These are phyloP conservation scores for Glycine latifolia DNA, from an alignment of 306 rosid species.

Conservation along the genomic window DNA sequence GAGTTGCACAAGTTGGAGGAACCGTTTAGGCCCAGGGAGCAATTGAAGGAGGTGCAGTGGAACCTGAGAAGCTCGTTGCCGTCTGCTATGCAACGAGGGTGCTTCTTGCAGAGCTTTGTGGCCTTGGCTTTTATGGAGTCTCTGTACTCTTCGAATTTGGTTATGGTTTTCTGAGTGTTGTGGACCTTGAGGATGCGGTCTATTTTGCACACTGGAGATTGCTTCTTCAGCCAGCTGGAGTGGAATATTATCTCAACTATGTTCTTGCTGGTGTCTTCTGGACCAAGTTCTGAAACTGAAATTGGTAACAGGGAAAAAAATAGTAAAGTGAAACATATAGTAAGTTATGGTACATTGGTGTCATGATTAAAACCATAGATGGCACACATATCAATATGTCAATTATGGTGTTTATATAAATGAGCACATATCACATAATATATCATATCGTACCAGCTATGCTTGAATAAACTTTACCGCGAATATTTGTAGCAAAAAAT, in stretches of 20 bases:
- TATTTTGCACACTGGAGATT: constrained; percentile 87
- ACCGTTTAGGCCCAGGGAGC: constrained; percentile 89
- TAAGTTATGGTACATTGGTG: background rate
- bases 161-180: constrained; percentile 79
- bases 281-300: constrained; percentile 88
- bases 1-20: constrained; percentile 88
- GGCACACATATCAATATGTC: background rate
- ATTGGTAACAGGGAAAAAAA: constrained; percentile 13
- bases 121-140: constrained; percentile 88
- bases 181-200: constrained; percentile 92
- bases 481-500: no score
- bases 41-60: constrained; percentile 78
- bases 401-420: background rate
- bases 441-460: no score
- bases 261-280: constrained; percentile 98
- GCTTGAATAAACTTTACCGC: no score
- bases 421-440: background rate
- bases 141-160: constrained; percentile 86
- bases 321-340: background rate
- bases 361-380: background rate
- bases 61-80: constrained; percentile 95
- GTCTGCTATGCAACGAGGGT: constrained; percentile 93
- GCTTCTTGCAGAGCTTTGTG: constrained; percentile 71
- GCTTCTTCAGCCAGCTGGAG: constrained; percentile 95
- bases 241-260: constrained; percentile 97